Base-by-base conservation (phyloP, 2,329 filamentous ascomycete species). In the Phialophora expanda region DNA sequence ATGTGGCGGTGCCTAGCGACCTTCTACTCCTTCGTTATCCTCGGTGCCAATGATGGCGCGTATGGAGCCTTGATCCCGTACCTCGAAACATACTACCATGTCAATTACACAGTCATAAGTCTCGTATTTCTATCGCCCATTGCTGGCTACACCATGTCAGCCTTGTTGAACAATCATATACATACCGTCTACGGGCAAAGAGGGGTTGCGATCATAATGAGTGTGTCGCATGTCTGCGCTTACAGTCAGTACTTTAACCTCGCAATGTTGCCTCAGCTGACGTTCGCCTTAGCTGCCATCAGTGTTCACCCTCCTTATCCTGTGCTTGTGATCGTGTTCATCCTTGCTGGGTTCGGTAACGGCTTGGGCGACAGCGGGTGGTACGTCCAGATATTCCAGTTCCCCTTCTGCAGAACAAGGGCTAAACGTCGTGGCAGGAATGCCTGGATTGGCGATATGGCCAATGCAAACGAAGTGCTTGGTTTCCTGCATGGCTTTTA, bases 401-500 rank as follows among this genome's bases (percentile, higher is more conserved):
- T 85, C 85, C 73, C 83, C 8, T 38, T 30, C 44, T 38, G 9
- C 22, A 68, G 62, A 22, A 28, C 22, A 59, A 62, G 38, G 67
- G 73, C 57, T 0, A 83, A 80, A 8, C 85, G 82, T 56, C 4
- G 44, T 17, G 30, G 48, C 28, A 69, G 67, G 81, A 86, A 86
- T 73, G 84, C 84, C 0, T 86, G 84, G 83, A 83, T 87, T 28
- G 91, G 90, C n/a, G 89, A 88, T 71, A 90, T 93, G 85, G 81
- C 85, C 11, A 85, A 86, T 66, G 85, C 89, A 9, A 93, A 93
- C 75, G 87, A 92, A 74, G 80, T 93, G 9, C 90, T 32, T 89
- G 88, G 72, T 89, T 94, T 87, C 82, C 85, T 24, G 84, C 86
- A 68, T 85, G 89, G 8, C 92, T 93, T 75, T 87, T 93, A 75